These are phyloP conservation scores for Cladosporium halotolerans DNA, from an alignment of 2,329 filamentous ascomycete species.

Conservation along the genomic window DNA sequence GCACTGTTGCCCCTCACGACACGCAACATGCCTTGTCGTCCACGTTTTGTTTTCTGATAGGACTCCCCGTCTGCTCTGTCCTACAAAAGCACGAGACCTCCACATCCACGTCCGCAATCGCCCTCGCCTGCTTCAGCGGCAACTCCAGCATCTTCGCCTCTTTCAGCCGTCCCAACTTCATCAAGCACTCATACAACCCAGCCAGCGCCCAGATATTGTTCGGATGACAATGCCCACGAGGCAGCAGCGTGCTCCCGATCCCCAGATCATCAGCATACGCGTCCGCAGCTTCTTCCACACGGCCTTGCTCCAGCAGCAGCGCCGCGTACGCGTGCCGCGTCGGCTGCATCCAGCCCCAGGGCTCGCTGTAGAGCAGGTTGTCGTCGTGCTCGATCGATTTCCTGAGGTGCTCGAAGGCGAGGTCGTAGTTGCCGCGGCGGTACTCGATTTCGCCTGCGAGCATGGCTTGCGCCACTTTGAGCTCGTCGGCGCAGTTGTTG, in stretches of 20 bases:
- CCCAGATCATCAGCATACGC: constrained; percentile 38
- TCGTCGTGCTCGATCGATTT: constrained; percentile 55
- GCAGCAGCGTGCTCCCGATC: constrained; percentile 39
- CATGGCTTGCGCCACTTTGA: constrained; percentile 57
- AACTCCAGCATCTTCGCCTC: constrained; percentile 45
- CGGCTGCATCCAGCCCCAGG: constrained; percentile 75
- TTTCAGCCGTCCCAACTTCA: constrained; percentile 25
- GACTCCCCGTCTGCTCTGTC: not conserved
- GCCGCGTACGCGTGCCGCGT: constrained; percentile 63
- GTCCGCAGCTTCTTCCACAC: constrained; percentile 32
- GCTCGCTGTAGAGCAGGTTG: constrained; percentile 61
- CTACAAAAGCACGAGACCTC: constrained; percentile 55
- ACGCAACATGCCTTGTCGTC: too few species aligned
- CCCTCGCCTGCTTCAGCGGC: constrained; percentile 48
- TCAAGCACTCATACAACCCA: constrained; percentile 68
- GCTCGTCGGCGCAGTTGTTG: constrained; percentile 58
- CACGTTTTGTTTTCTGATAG: too few species aligned
- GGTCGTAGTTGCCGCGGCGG: constrained; percentile 51
- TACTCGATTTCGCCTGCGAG: constrained; percentile 70
- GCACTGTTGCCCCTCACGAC: too few species aligned
- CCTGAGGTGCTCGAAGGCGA: constrained; percentile 53
- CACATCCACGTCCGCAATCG: constrained; percentile 55
- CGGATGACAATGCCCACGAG: constrained; percentile 59
- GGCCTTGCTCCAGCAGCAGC: constrained; percentile 58
- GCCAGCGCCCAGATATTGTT: constrained; percentile 72